Evolutionary conservation across 495 filamentous ascomycete species (phyloP), one percentile per base, ranked within the genome.

Genomic region (Bacidia rubella): DNA sequence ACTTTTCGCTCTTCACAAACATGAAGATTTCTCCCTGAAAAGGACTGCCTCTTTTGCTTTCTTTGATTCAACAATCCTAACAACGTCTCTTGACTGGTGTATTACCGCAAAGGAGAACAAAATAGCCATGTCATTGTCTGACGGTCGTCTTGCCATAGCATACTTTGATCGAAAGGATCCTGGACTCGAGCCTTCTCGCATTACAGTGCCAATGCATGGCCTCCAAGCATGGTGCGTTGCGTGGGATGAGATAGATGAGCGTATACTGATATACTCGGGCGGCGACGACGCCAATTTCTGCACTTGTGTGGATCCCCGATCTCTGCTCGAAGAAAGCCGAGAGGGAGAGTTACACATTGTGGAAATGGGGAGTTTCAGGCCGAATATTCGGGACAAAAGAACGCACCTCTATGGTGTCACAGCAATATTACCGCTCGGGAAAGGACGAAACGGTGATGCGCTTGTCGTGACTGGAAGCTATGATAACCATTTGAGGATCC

Each of bases 391-490:
- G 15, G 70, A 74, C 49, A 38, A 32, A 12, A 77, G 66, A 51
- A 71, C 73, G 25, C 90, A 96, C 59, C 73, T 72, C 15, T 87
- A 89, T 11, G 92, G 92, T 2, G 87, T 98, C 1, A 96, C 90
- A 0, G 79, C 87, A 1, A 90, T 98, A 52, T 63, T 96, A 26
- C 83, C 87, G 0, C 46, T 64, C 2, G 48, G 57, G 23, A 32
- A 59, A 0, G 67, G 63, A 19, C 66, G 68, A 0, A 66, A 66
- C 19, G 66, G 62, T 17, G 66, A 68, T 0, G 72, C 73, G 19
- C 56, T 88, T 5, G 56, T 95, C 7, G 60, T 95, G 26, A 97
- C 89, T 2, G 92, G 92, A 11, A 90, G 87, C 61, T 98, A 97
- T 63, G 92, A 98, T 57, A 93, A 98, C 56, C 68, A 73, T 21